phyloP scores from a whole-genome alignment of 2,329 filamentous ascomycete genomes.

The Colletotrichum kahawae region DNA sequence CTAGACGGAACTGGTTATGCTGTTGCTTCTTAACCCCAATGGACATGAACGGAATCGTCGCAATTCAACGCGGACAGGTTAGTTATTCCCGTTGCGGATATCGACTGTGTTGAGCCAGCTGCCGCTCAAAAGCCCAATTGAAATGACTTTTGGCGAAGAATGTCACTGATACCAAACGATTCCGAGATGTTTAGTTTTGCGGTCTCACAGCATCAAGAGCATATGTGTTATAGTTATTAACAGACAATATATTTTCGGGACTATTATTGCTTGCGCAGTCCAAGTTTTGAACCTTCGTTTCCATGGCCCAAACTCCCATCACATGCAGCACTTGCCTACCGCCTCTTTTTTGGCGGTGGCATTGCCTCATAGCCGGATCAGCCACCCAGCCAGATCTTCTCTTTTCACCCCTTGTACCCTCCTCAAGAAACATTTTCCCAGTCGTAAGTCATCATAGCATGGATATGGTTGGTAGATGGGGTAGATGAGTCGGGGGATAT shows the following conservation, averaged over 20 bases:
- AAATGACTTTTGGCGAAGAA: background rate
- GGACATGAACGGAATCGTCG: background rate
- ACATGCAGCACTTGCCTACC: background rate
- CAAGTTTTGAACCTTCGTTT: background rate
- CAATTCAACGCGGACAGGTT: background rate
- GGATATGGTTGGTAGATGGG: background rate
- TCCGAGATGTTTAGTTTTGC: background rate
- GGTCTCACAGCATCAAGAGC: background rate
- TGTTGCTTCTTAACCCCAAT: background rate
- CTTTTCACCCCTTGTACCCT: background rate
- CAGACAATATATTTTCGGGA: background rate
- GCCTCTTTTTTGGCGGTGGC: background rate
- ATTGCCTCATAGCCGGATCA: background rate
- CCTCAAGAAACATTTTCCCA: background rate
- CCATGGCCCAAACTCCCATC: background rate
- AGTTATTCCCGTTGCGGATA: background rate
- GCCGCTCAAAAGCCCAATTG: background rate
- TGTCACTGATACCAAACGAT: background rate
- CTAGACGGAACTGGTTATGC: background rate
- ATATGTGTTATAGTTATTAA: background rate
- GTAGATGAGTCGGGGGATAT: background rate
- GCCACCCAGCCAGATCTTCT: background rate
- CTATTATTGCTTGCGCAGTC: slow-evolving; percentile 18
- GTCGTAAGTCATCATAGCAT: background rate
- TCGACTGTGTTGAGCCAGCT: background rate